Base-by-base conservation (phyloP, 1,284 basidiomycete species). In the Vanrija sp. region DNA sequence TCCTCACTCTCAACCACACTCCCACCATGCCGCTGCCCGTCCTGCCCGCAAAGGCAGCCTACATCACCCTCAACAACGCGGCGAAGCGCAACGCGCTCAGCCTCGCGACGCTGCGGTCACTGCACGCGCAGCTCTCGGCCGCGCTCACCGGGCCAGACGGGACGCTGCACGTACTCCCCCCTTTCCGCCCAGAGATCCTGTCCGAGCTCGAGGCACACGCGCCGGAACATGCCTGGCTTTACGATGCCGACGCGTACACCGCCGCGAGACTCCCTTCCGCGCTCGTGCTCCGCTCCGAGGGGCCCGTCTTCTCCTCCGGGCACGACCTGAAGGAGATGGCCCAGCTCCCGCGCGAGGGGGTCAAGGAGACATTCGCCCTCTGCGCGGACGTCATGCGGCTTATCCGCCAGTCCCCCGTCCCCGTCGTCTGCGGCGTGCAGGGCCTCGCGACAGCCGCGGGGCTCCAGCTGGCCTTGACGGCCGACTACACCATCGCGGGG, bases 381-480 rank as follows among this genome's bases (percentile, higher is more conserved):
- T 61, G 59, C 18, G 59, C 59, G 23, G 59, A 61, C 29, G 52
- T 61, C n/a, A 61, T 61, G 59, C 43, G 45, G 2, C 55, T 61
- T 1, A 52, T 61, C 21, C 55, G 59, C 0, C 55, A 57, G 50
- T 45, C 40, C 7, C 59, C 59, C 6, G 55, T 55, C 7, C 59
- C 59, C 1, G 59, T 61, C 26, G 40, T 61, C 1, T 54, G 53
- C 5, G 52, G 52, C 5, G 55, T 61, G 28, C 59, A 61, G 48
- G 55, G 59, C 0, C 51, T 61, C 2, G 59, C 59, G 5, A 55
- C 55, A 5, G 59, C 59, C 15, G 59, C 59, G 1, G 59, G 59
- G 0, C 54, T 61, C 44, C 59, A 61, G 47, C 55, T 61, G 25
- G 59, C 59, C 25, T 51, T 61, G 53, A 51, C 40, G 5, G 55